Base-by-base conservation (phyloP, 164 flowering plant genomes). In the Vitis riparia region DNA sequence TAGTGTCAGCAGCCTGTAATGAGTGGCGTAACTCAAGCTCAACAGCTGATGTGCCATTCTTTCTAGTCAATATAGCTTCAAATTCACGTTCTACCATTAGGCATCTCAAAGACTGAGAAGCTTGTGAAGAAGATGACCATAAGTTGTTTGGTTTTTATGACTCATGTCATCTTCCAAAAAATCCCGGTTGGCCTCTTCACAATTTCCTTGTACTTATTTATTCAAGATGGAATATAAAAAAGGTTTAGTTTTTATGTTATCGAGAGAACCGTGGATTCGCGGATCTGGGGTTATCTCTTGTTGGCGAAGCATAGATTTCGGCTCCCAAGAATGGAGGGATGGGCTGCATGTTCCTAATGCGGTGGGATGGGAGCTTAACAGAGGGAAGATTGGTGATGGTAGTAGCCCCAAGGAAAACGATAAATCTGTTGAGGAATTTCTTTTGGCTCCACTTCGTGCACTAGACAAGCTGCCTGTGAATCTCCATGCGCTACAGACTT, bases 111-210 rank as follows among this genome's bases (percentile, higher is more conserved):
- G 97, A 95, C 56, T 95, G 87, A 89, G 89, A 85, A 61, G 66
- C 76, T 51, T 89, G 89, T 77, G 89, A 88, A 74, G 75, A 68
- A 27, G 83, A 83, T 66, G 73, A 73, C 68, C 76, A 82, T 50
- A 89, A 95, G 99, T 60, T 95, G 1, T 95, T 90, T 86, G 97
- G 97, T 9, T 95, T 95, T 73, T 95, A 91, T 82, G 99, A 95
- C 68, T 97, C 99, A 30, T 93, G 94, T 70, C 88, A 91, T 84
- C 93, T 86, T 76, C 89, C 87, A 60, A 88, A 78, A 68, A 81
- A 89, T 78, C 99, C 99, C 17, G 98, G 99, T 53, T 95, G 99
- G 98, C 98, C 98, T 68, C 98, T 95, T 62, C 92, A 97, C 71
- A 95, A 93, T 86, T 88, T 85, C 65, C 86, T 95, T 23, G 89